phyloP scores from a whole-genome alignment of 1,139 yeast species.

The Yamadazyma kanchanaburiensis region DNA sequence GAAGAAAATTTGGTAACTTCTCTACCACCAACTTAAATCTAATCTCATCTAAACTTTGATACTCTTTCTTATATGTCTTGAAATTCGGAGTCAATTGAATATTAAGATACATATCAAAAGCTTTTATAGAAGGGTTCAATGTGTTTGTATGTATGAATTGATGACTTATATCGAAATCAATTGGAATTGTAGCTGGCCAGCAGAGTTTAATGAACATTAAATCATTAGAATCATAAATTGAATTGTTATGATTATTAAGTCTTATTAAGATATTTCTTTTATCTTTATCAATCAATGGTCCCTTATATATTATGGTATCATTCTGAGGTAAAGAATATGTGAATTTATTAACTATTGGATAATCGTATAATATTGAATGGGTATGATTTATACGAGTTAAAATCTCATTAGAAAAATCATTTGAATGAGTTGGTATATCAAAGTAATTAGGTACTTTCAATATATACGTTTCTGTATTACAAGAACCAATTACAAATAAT shows the following conservation, averaged over 20 bases:
- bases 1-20: constrained; percentile 29
- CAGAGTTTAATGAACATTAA: constrained; percentile 35
- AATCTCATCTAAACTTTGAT: constrained; percentile 15
- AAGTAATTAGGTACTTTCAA: constrained; percentile 34
- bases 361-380: constrained; percentile 23
- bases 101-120: constrained; percentile 29
- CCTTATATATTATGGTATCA: constrained; percentile 7
- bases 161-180: constrained; percentile 24
- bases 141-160: constrained; percentile 15
- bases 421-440: constrained; percentile 24
- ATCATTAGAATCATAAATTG: constrained; percentile 27
- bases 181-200: constrained; percentile 45
- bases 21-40: constrained; percentile 28
- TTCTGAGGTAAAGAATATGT: constrained; percentile 3
- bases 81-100: constrained; percentile 25
- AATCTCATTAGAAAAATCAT: constrained; percentile 1
- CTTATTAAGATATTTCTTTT: constrained; percentile 23
- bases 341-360: constrained; percentile 24
- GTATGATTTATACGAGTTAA: constrained; percentile 20
- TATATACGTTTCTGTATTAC: constrained; percentile 39
- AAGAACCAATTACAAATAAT: constrained; percentile 1
- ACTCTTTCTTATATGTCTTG: constrained; percentile 17
- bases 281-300: constrained; percentile 14
- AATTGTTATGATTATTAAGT: constrained; percentile 33
- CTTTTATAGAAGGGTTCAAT: constrained; percentile 3